These are phyloP conservation scores for Colletotrichum cordylinicola DNA, from an alignment of 2,329 filamentous ascomycete species.

Conservation along the genomic window DNA sequence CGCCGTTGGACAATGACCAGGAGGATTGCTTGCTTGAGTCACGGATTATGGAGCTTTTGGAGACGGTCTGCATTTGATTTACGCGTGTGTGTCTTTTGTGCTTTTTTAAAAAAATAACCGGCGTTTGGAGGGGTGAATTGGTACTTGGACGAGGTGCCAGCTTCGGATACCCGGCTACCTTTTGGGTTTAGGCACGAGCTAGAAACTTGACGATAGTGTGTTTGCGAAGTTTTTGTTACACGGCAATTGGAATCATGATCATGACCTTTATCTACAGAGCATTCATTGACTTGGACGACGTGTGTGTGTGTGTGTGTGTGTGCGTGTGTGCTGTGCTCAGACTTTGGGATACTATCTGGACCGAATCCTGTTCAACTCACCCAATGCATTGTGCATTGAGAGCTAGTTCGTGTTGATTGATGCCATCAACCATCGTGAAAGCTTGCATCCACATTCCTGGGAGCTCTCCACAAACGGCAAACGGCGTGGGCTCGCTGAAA, in stretches of 20 bases:
- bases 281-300: not conserved
- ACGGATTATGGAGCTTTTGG: not conserved
- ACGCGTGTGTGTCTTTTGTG: not conserved
- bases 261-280: not conserved
- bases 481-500: not conserved
- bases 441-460: not conserved
- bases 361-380: not conserved
- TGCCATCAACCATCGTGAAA: not conserved
- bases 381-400: not conserved
- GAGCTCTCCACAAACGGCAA: not conserved
- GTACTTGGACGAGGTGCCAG: constrained; percentile 1
- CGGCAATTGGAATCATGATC: not conserved
- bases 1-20: not conserved
- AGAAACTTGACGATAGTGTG: not conserved
- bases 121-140: not conserved
- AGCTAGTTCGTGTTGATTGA: not conserved
- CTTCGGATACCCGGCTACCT: constrained; percentile 21
- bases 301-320: not conserved
- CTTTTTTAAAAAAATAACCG: not conserved
- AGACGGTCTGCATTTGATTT: not conserved
- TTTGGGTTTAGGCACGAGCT: constrained; percentile 9
- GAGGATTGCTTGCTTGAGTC: not conserved
- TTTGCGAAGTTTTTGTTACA: not conserved
- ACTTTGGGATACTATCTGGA: not conserved
- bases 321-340: not conserved